Evolutionary conservation across 805 yeast genomes (phyloP).

Genomic region (Teunomyces stri): DNA sequence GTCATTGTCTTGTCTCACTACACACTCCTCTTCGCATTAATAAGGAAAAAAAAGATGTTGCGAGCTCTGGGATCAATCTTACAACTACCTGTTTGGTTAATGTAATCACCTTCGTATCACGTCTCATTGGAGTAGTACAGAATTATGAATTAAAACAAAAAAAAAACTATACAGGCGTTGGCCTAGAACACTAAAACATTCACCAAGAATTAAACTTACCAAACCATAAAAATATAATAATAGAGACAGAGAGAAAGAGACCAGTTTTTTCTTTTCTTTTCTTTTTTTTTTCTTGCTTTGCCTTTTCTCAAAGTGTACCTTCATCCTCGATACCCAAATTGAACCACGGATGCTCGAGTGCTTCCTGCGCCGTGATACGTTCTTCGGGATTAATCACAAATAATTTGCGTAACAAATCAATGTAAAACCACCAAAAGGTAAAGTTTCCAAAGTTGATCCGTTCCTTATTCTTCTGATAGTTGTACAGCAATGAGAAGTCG

Average conservation of each 20-base stretch:
- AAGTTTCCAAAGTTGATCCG: slow-evolving; percentile 58
- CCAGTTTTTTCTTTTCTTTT: too few relatives aligned
- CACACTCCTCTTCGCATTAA: too few relatives aligned
- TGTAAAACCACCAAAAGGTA: slow-evolving; percentile 80
- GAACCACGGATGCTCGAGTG: slow-evolving; percentile 48
- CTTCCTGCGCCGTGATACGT: slow-evolving; percentile 40
- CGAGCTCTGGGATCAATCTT: background rate
- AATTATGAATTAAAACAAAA: slow-evolving; percentile 2
- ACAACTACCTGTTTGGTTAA: background rate
- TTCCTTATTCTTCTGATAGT: slow-evolving; percentile 36
- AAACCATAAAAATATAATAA: background rate
- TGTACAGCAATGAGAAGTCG: slow-evolving; percentile 37
- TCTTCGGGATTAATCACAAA: slow-evolving; percentile 39
- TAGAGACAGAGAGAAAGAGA: too few relatives aligned
- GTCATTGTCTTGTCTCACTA: too few relatives aligned
- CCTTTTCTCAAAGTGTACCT: slow-evolving; percentile 26
- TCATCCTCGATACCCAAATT: slow-evolving; percentile 47
- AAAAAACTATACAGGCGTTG: slow-evolving; percentile 1
- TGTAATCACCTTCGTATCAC: background rate
- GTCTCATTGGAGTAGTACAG: background rate
- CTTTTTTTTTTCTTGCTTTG: too few relatives aligned
- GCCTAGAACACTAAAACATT: slow-evolving; percentile 3
- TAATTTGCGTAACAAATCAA: slow-evolving; percentile 38
- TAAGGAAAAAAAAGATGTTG: background rate
- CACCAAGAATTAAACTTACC: slow-evolving; percentile 5